phyloP scores from a whole-genome alignment of 2,329 filamentous ascomycete species.

The Fusarium haematococcum region DNA sequence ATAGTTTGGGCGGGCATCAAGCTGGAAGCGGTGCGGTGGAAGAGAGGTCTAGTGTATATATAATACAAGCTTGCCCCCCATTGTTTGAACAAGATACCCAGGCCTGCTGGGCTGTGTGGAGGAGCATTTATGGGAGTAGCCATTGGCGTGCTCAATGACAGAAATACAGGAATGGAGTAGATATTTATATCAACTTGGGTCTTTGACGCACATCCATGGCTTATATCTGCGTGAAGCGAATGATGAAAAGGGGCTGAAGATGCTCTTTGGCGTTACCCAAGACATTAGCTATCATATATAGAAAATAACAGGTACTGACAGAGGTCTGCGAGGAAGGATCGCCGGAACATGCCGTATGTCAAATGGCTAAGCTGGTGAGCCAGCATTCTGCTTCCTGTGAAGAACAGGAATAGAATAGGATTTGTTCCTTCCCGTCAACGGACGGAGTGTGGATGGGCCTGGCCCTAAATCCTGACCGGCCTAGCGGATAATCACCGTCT shows the following conservation, averaged over 20 bases:
- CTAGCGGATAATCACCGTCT: background rate
- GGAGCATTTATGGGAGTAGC: background rate
- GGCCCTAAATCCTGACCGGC: background rate
- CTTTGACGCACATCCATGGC: background rate
- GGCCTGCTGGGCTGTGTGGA: conserved; percentile 24
- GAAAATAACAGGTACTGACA: background rate
- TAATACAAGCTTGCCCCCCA: conserved; percentile 33
- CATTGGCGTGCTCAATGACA: background rate
- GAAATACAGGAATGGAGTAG: background rate
- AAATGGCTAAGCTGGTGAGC: background rate
- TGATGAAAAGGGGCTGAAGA: background rate
- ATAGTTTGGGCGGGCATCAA: conserved; percentile 20
- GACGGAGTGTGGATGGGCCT: background rate
- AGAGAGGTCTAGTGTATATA: conserved; percentile 32
- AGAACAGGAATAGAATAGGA: background rate
- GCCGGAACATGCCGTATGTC: background rate
- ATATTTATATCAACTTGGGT: background rate
- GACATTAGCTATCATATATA: background rate
- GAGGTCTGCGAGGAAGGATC: background rate
- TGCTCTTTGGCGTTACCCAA: background rate
- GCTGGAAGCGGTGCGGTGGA: background rate
- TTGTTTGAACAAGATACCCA: conserved; percentile 36
- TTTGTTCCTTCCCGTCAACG: background rate
- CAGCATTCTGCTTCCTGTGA: background rate
- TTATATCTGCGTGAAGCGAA: background rate